phyloP scores from a whole-genome alignment of 257 asterid species.

The Nicotiana obtusifolia region DNA sequence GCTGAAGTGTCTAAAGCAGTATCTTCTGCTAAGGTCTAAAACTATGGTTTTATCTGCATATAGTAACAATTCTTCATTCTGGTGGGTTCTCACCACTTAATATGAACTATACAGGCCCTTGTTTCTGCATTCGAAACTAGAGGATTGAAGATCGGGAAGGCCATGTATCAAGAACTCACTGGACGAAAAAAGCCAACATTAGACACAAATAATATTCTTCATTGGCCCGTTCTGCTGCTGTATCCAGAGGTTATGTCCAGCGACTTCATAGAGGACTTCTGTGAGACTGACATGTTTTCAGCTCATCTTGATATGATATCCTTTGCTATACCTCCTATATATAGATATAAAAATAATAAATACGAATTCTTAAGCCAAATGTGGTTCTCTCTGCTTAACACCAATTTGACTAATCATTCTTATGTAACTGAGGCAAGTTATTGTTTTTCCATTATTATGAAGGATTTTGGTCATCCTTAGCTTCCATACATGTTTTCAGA shows the following conservation, averaged over 20 bases:
- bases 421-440: background rate
- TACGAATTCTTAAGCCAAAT: background rate
- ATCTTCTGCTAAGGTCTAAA: constrained; percentile 57
- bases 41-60: background rate
- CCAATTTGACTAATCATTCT: background rate
- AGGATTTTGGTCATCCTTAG: constrained; percentile 41
- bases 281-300: constrained; percentile 75
- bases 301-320: constrained; percentile 90
- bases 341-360: background rate
- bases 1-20: constrained; percentile 57
- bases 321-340: constrained; percentile 23
- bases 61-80: background rate
- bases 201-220: constrained; percentile 70
- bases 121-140: constrained; percentile 69
- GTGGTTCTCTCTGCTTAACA: background rate
- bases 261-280: constrained; percentile 84
- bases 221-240: constrained; percentile 86
- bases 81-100: constrained; percentile 18
- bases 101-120: constrained; percentile 42
- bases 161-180: constrained; percentile 81
- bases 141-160: constrained; percentile 61
- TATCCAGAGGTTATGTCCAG: constrained; percentile 95
- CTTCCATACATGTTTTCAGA: constrained; percentile 81
- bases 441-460: constrained; percentile 13
- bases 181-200: constrained; percentile 67